Percentiles rank a stretch among this genome's conserved stretches.
Conservation (phyloP, 257 asterid species). For the Orobanche coerulescens region DNA sequence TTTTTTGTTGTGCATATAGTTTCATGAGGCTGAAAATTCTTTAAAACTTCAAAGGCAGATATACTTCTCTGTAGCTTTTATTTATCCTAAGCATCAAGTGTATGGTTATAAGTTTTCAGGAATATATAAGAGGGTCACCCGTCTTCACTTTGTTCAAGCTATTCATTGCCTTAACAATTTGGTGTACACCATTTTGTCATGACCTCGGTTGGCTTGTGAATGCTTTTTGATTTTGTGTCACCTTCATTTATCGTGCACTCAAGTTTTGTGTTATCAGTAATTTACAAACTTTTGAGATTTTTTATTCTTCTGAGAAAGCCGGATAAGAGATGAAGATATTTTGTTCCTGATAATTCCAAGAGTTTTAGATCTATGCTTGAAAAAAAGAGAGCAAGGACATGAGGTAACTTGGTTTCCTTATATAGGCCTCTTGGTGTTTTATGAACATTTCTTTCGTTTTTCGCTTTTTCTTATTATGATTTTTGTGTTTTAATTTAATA, state of each 20-base stretch:
- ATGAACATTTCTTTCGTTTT: background rate
- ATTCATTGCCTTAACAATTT: background rate
- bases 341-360: background rate
- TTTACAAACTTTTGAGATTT: background rate
- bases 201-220: background rate
- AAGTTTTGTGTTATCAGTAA: background rate
- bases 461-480: no score
- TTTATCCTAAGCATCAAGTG: background rate
- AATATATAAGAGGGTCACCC: background rate
- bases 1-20: slow-evolving; percentile 13
- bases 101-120: background rate
- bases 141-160: background rate
- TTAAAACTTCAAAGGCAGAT: background rate
- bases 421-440: background rate
- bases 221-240: background rate
- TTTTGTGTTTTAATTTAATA: no score
- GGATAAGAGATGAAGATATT: background rate
- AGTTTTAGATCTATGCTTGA: background rate
- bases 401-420: background rate
- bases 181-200: slow-evolving; percentile 4
- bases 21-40: slow-evolving; percentile 6
- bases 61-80: background rate
- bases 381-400: background rate
- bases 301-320: background rate
- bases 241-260: background rate